Evolutionary conservation across 805 yeast genomes (phyloP), one percentile per base, ranked within the genome.

Genomic region (Sungouiella blattae): DNA sequence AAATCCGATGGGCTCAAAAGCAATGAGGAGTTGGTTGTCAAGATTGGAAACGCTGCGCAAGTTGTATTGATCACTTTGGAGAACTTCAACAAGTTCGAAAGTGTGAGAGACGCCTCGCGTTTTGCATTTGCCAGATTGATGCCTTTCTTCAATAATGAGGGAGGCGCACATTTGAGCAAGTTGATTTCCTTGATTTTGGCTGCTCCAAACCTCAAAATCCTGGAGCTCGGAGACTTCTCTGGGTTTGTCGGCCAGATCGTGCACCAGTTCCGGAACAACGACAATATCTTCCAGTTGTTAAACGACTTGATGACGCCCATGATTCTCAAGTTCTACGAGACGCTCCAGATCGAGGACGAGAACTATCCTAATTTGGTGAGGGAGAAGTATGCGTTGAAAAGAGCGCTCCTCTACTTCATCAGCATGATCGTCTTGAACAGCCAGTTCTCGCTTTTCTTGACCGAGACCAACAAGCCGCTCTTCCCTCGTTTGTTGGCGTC

Each of bases 241-340:
- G 75, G 91, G 26, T 91, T 93, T 57, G 63, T 93, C 42, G 89
- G 95, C 4, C 98, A 93, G 61, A 75, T 93, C 42, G 76, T 84
- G 34, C 97, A 91, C 57, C 75, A 71, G 45, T 87, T 82, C 61
- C 75, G 78, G 51, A 69, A 69, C 30, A 81, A 85, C 47, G 78
- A 75, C 28, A 73, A 70, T 28, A 77, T 88, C 35, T 87, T 85
- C 58, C 78, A 79, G 47, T 66, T 91, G 60, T 67, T 91, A 44
- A 78, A 83, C 50, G 80, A 80, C 37, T 64, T 93, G 40, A 57
- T 87, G 39, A 66, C 84, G 0, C 95, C 96, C n/a, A 69, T 89
- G 32, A 64, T 84, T 18, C 67, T 69, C 34, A 84, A 84, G 50
- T 70, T 84, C 6, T 77, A 80, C 48, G 66, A 61, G 20, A 65